These are phyloP conservation scores for Diaporthe australafricana DNA, from an alignment of 2,329 filamentous ascomycete genomes.

Conservation along the genomic window DNA sequence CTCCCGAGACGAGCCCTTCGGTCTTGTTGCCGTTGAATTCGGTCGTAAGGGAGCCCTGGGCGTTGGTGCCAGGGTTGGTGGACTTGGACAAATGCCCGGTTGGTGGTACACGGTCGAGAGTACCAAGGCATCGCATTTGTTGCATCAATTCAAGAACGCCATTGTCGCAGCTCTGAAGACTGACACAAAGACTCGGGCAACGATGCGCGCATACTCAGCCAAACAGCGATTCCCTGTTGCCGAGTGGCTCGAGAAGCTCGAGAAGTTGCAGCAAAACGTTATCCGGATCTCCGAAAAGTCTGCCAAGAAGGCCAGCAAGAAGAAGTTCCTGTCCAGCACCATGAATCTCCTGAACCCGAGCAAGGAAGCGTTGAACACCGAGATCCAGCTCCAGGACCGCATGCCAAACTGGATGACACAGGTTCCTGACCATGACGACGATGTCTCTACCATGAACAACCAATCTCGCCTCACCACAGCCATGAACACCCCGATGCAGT, in stretches of 20 bases:
- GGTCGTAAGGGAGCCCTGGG: conserved; percentile 74
- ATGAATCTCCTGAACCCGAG: conserved; percentile 36
- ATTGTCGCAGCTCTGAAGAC: conserved; percentile 70
- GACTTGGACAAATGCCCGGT: conserved; percentile 75
- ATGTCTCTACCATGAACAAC: conserved; percentile 1
- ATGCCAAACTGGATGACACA: conserved; percentile 32
- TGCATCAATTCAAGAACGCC: conserved; percentile 73
- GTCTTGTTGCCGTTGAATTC: conserved; percentile 76
- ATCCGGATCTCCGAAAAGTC: conserved; percentile 55
- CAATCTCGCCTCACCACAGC: conserved; percentile 37
- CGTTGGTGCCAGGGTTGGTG: conserved; percentile 73
- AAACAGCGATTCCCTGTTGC: conserved; percentile 75
- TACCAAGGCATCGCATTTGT: conserved; percentile 65
- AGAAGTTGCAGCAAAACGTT: conserved; percentile 68
- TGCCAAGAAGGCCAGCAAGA: conserved; percentile 41
- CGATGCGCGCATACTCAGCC: conserved; percentile 73
- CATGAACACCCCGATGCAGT: conserved; percentile 39
- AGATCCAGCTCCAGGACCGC: conserved; percentile 34
- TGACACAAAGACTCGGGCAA: conserved; percentile 63
- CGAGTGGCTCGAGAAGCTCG: conserved; percentile 73
- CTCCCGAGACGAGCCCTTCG: conserved; percentile 77
- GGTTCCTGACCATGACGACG: conserved; percentile 30
- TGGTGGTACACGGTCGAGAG: conserved; percentile 79
- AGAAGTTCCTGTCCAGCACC: conserved; percentile 39
- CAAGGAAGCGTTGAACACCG: conserved; percentile 30